Evolutionary conservation across 2,329 filamentous ascomycete species (phyloP).

Genomic region (Camillea tinctor): DNA sequence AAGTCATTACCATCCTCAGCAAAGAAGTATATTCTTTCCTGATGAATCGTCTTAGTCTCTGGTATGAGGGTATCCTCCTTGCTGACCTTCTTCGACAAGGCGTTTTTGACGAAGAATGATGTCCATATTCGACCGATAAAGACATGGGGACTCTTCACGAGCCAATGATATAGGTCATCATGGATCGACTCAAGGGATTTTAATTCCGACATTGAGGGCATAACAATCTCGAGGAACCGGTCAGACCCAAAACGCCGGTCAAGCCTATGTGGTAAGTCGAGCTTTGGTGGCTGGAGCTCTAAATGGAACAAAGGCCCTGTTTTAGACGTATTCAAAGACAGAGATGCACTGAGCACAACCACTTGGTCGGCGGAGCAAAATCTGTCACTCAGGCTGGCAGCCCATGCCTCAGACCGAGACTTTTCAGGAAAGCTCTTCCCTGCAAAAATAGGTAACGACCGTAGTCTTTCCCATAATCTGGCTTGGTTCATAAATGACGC

Average conservation of each 20-base stretch:
- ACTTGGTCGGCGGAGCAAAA: conserved; percentile 37
- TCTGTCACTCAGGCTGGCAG: conserved; percentile 35
- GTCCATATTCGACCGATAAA: conserved; percentile 49
- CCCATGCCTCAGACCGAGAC: conserved; percentile 46
- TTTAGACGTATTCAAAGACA: conserved; percentile 37
- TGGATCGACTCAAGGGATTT: conserved; percentile 29
- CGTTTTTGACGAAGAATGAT: conserved; percentile 44
- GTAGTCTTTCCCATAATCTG: conserved; percentile 42
- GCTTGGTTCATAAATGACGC: conserved; percentile 44
- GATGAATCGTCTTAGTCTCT: conserved; percentile 31
- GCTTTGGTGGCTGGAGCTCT: conserved; percentile 45
- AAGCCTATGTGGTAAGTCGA: conserved; percentile 52
- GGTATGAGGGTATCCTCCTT: conserved; percentile 34
- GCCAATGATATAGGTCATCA: conserved; percentile 40
- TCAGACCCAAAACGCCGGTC: conserved; percentile 56
- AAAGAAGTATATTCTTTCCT: conserved; percentile 53
- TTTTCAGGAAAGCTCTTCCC: conserved; percentile 49
- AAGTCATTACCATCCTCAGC: conserved; percentile 51
- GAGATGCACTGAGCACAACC: conserved; percentile 43
- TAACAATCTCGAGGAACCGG: conserved; percentile 55
- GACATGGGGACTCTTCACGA: conserved; percentile 37
- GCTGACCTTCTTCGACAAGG: conserved; percentile 37
- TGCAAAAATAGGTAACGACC: conserved; percentile 38
- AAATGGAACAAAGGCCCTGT: conserved; percentile 45
- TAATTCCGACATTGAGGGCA: conserved; percentile 41